Evolutionary conservation across 176 grass and related monocot genomes (phyloP), one percentile per base, ranked within the genome.

Genomic region (Triticum turgidum): DNA sequence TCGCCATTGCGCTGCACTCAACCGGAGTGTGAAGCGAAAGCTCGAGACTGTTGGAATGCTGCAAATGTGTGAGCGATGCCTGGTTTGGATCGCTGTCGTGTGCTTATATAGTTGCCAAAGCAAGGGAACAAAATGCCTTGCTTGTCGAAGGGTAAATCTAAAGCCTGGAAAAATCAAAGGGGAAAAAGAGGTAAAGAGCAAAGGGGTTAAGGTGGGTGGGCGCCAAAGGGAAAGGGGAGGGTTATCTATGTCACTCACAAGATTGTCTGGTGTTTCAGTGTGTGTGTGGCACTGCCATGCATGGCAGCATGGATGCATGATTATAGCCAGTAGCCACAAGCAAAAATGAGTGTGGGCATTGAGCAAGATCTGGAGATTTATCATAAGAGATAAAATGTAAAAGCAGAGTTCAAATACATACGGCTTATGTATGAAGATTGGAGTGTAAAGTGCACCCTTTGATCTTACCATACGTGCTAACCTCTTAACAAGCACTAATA

Each of bases 91-190:
- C 14, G 61, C 8, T 76, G 72, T 18, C 0, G 77, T 34, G 21
- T 49, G 82, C 68, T 90, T 92, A 86, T 97, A 91, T 91, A 91
- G 62, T 24, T 65, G 86, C 18, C 77, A 73, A 67, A 86, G 82
- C 35, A 9, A 11, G 2, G 58, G 54, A 18, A 73, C 33, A 30
- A 87, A 89, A 93, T 83, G 77, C 93, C 64, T 98, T 95, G 93
- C 95, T 98, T 98, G 51, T 33, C 83, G 0, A 62, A 24, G 20
- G 72, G 80, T 76, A 78, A 92, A 92, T 82, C 69, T 65, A 91
- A 92, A 95, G 95, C 73, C 58, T 59, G 54, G 2, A 49, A 66
- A 83, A 52, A 86, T 68, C 66, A 29, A 51, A 91, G 81, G 45
- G 30, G 15, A 85, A 22, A 86, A 91, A 85, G 80, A 87, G 65